These are phyloP conservation scores for Rhexocercosporidium sp. DNA, from an alignment of 2,329 filamentous ascomycete species.

Conservation along the genomic window DNA sequence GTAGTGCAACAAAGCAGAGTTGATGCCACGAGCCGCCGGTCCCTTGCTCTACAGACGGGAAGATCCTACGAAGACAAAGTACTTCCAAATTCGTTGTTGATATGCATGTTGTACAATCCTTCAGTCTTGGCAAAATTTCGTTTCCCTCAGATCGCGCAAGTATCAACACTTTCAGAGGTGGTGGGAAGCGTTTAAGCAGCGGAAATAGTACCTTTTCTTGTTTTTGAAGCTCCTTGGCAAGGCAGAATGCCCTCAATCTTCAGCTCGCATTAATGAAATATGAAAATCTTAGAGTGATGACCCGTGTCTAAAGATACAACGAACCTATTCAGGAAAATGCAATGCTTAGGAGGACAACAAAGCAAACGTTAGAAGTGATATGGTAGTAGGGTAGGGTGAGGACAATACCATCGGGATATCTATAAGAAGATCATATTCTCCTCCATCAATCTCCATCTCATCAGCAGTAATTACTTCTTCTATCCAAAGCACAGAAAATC, in stretches of 20 bases:
- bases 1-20: background rate
- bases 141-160: background rate
- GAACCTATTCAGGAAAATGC: conserved; percentile 1
- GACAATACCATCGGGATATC: background rate
- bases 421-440: background rate
- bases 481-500: background rate
- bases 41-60: conserved; percentile 1
- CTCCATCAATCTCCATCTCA: background rate
- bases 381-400: background rate
- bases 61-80: background rate
- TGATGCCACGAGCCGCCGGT: background rate
- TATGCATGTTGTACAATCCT: background rate
- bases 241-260: background rate
- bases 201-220: background rate
- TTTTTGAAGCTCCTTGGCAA: background rate
- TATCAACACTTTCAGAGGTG: background rate
- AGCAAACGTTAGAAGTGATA: background rate
- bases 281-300: background rate
- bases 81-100: background rate
- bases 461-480: background rate
- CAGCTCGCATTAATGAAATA: background rate
- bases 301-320: background rate
- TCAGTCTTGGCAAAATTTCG: background rate
- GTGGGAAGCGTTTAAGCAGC: background rate
- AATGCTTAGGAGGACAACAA: background rate